phyloP scores from a whole-genome alignment of 768 basidiomycete genomes.

The Collybia sp. region DNA sequence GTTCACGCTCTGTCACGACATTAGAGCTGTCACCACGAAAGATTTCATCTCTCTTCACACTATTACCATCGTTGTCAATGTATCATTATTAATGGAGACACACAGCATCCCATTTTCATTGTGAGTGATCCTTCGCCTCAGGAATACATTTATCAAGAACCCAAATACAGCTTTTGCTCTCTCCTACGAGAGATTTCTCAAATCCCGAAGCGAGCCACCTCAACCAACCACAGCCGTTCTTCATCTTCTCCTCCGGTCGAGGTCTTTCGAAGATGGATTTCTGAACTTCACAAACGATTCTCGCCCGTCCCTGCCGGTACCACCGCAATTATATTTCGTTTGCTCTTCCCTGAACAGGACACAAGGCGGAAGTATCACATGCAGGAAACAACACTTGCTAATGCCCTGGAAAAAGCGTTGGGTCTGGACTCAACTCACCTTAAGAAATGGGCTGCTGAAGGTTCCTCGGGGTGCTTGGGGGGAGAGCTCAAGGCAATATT shows the following conservation, averaged over 20 bases:
- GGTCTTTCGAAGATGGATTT: conserved; percentile 42
- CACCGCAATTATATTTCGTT: conserved; percentile 57
- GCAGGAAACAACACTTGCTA: conserved; percentile 59
- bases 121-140: conserved; percentile 10
- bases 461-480: conserved; percentile 65
- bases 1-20: too few species aligned
- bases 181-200: conserved; percentile 41
- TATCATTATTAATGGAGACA: too few species aligned
- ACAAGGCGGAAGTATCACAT: conserved; percentile 63
- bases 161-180: conserved; percentile 38
- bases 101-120: conserved; percentile 20
- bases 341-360: conserved; percentile 88
- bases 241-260: conserved; percentile 31
- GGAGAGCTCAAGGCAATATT: conserved; percentile 49
- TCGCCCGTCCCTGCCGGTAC: conserved; percentile 48
- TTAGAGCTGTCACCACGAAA: too few species aligned
- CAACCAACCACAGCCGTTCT: conserved; percentile 10
- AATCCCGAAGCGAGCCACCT: conserved; percentile 22
- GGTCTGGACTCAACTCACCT: conserved; percentile 27
- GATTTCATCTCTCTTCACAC: too few species aligned
- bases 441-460: conserved; percentile 35
- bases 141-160: not conserved
- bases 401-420: conserved; percentile 44
- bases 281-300: conserved; percentile 33
- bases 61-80: too few species aligned